phyloP scores from a whole-genome alignment of 129 eudicot genomes.

The Flaveria brownii region DNA sequence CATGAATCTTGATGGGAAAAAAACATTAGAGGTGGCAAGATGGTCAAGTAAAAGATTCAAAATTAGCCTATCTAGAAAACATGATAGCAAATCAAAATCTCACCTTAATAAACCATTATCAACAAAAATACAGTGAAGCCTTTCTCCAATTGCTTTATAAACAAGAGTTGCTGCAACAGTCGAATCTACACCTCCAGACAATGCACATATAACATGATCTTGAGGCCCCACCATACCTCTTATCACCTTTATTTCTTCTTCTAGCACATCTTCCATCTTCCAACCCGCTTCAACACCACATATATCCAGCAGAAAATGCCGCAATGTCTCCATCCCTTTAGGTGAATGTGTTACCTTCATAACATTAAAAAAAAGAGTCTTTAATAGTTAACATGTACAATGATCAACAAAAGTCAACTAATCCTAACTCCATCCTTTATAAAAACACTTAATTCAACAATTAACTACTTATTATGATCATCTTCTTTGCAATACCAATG shows the following conservation, averaged over 20 bases:
- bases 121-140: constrained; percentile 91
- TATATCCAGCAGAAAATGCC: constrained; percentile 68
- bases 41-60: not conserved
- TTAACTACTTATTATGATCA: not conserved
- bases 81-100: constrained; percentile 8
- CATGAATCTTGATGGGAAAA: no score
- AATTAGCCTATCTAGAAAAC: not conserved
- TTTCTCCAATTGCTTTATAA: constrained; percentile 87
- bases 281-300: constrained; percentile 80
- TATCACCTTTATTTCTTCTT: constrained; percentile 73
- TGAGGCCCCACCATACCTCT: constrained; percentile 64
- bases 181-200: constrained; percentile 97
- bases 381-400: not conserved
- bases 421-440: not conserved
- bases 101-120: constrained; percentile 92
- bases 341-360: constrained; percentile 91
- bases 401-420: not conserved
- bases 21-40: not conserved
- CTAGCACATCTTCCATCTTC: constrained; percentile 89
- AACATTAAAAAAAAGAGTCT: not conserved
- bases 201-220: constrained; percentile 92
- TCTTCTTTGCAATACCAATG: not conserved
- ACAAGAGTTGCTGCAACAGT: constrained; percentile 98
- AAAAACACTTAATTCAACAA: not conserved
- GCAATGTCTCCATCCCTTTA: constrained; percentile 80